These are phyloP conservation scores for Strigomonas galati DNA, from an alignment of 208 protist genomes.

Conservation along the genomic window DNA sequence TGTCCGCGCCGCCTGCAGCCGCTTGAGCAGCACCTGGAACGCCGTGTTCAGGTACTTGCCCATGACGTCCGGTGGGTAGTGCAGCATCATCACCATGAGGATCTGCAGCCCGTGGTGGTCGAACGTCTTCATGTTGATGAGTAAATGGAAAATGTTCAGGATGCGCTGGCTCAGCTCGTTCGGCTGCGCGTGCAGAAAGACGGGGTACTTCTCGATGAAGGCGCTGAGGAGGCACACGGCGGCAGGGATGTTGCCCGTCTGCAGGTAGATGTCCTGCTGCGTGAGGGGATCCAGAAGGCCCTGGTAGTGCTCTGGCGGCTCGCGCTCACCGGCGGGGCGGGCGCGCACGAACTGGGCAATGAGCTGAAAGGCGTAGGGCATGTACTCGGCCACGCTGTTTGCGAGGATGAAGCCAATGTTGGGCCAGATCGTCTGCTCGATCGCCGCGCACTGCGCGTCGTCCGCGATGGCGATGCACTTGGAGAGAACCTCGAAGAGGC, in stretches of 20 bases:
- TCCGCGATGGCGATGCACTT: constrained; percentile 77
- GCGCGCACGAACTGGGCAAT: constrained; percentile 93
- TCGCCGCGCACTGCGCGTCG: constrained; percentile 24
- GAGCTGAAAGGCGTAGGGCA: constrained; percentile 97
- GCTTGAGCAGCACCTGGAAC: constrained; percentile 68
- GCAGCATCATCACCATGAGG: constrained; percentile 72
- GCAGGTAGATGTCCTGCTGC: constrained; percentile 53
- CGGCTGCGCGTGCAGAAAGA: constrained; percentile 50
- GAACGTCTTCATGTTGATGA: constrained; percentile 84
- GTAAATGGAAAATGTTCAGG: constrained; percentile 52
- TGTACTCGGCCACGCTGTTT: constrained; percentile 93
- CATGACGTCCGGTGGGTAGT: constrained; percentile 68
- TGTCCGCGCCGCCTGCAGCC: constrained; percentile 67
- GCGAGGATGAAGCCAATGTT: constrained; percentile 83
- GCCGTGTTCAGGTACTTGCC: constrained; percentile 48
- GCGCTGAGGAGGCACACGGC: constrained; percentile 69
- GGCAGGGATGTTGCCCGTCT: constrained; percentile 77
- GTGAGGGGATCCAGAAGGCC: constrained; percentile 62
- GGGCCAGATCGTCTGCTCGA: constrained; percentile 88
- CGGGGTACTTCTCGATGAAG: constrained; percentile 73
- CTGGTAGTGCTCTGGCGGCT: constrained; percentile 55
- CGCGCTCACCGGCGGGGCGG: constrained; percentile 20
- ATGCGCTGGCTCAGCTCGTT: constrained; percentile 47
- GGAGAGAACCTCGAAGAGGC: constrained; percentile 95
- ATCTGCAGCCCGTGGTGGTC: constrained; percentile 90